A percentile compares a stretch with the other conserved stretches of the same genome.
Conservation (phyloP, 2,329 filamentous ascomycete genomes). For the Fusarium veterinarium region DNA sequence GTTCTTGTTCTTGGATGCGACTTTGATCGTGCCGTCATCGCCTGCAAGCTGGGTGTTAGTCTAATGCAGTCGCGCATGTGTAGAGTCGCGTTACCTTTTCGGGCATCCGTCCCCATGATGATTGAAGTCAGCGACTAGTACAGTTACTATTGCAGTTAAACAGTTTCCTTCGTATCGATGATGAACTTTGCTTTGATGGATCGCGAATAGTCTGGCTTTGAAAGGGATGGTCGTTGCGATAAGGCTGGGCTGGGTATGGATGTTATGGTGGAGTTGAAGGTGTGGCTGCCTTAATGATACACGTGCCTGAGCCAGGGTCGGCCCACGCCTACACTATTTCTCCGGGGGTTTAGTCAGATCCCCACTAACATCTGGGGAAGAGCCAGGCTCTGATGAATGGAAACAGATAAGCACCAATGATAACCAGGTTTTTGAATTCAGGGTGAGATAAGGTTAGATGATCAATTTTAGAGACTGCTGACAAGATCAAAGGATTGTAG, state of each 20-base stretch:
- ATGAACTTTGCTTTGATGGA: conserved; percentile 9
- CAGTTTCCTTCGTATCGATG: not conserved
- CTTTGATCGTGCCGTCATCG: conserved; percentile 71
- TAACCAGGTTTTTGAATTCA: not conserved
- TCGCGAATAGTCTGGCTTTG: conserved; percentile 1
- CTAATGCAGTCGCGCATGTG: conserved; percentile 10
- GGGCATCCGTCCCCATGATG: conserved; percentile 42
- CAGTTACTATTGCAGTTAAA: not conserved
- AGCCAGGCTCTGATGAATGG: not conserved
- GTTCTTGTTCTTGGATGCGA: conserved; percentile 68
- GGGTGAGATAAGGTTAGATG: not conserved
- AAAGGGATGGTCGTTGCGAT: conserved; percentile 27
- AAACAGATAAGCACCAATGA: not conserved
- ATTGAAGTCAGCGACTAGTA: not conserved
- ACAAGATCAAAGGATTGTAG: not conserved
- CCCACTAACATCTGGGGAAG: conserved; percentile 22
- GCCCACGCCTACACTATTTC: conserved; percentile 34
- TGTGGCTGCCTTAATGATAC: conserved; percentile 29
- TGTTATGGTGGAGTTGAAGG: conserved; percentile 36
- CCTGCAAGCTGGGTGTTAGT: conserved; percentile 49
- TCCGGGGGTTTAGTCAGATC: conserved; percentile 18
- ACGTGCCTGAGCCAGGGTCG: conserved; percentile 36
- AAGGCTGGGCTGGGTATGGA: conserved; percentile 13
- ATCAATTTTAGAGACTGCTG: not conserved
- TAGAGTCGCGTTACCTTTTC: conserved; percentile 47